Conservation (phyloP, 2,329 filamentous ascomycete genomes). For the Botrytis fabae region DNA sequence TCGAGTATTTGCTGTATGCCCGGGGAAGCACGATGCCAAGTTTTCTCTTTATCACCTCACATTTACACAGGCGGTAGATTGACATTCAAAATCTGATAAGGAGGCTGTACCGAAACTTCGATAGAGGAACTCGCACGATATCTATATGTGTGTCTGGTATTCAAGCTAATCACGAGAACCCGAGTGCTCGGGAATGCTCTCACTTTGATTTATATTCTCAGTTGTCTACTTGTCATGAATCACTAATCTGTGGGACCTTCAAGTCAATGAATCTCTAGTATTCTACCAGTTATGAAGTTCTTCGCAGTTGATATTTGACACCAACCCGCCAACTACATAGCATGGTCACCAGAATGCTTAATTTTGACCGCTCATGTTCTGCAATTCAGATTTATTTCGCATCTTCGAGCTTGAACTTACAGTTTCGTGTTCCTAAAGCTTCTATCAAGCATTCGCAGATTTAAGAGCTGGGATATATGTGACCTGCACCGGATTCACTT, state of each 20-base stretch:
- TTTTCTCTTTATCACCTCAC: not conserved
- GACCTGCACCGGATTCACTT: not conserved
- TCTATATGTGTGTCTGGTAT: not conserved
- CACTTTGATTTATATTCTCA: not conserved
- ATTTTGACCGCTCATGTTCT: not conserved
- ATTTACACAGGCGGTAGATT: not conserved
- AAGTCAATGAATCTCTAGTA: not conserved
- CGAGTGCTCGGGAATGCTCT: not conserved
- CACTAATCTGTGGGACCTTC: not conserved
- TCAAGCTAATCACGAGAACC: not conserved
- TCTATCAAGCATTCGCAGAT: not conserved
- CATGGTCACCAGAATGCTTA: not conserved
- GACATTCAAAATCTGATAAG: not conserved
- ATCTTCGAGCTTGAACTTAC: not conserved
- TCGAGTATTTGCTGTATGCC: not conserved
- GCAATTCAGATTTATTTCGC: rapidly evolving
- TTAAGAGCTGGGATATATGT: not conserved
- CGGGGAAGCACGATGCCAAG: not conserved
- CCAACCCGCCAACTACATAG: not conserved
- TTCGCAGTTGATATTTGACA: not conserved
- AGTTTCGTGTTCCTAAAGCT: not conserved
- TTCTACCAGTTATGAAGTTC: not conserved
- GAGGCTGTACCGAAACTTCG: not conserved
- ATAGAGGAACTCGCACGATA: not conserved
- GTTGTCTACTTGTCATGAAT: not conserved